Evolutionary conservation across 2,329 filamentous ascomycete species (phyloP), one percentile per base, ranked within the genome.

Genomic region (Davidsoniella eucalypti): DNA sequence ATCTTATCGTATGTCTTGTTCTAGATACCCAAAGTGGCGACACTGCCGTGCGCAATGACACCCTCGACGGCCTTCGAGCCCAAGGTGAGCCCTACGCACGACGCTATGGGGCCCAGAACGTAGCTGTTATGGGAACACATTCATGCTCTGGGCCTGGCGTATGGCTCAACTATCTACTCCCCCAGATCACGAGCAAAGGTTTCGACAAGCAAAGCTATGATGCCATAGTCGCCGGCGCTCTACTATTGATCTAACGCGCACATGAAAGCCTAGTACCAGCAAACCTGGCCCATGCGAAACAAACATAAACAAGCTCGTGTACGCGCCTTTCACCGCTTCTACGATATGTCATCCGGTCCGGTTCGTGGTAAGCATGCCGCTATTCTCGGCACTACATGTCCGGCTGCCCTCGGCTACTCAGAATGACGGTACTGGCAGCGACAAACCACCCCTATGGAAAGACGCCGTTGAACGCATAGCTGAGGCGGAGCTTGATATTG

Each of bases 121-220:
- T 95, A 36, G 90, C 90, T 33, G 75, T 96, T 18, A 94, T 87
- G 0, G 90, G 88, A 49, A 96, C 90, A 0, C 90, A 96, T 63
- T 92, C 85, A 23, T 90, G 96, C 65, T 82, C 87, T 21, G 90
- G 88, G 0, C 88, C 90, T 0, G 90, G 84, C 2, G 90, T 84
- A 5, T 96, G 87, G 87, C 71, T 93, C 61, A 96, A 96, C 65
- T 96, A 95, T 61, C 73, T 96, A 8, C 71, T 95, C 5, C 90
- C 88, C 6, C 88, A 95, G 61, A 83, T 96, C 56, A 92, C 90
- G 0, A 88, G 80, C 59, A 73, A 83, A 52, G 90, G 90, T 0
- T 95, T 94, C 58, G 75, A 87, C 64, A 78, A 80, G 59, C 84
- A 93, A 63, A 93, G 85, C 58, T 94, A 94, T 60, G 74, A 81